A percentile compares a stretch with the other conserved stretches of the same genome.
These are phyloP conservation scores for Ambrosia hybrid DNA, from an alignment of 140 eudicot species.

Conservation along the genomic window DNA sequence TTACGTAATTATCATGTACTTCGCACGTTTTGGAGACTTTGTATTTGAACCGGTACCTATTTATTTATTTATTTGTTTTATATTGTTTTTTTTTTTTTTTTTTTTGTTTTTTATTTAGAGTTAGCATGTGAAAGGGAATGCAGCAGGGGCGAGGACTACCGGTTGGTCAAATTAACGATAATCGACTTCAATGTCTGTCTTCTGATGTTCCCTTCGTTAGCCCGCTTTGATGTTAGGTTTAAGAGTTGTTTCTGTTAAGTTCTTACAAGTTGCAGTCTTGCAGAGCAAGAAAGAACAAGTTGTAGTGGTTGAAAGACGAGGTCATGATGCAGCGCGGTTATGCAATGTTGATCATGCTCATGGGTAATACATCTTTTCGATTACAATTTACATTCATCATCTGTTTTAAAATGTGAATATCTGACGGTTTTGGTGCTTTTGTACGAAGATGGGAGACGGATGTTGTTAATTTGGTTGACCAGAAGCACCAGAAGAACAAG, in stretches of 20 bases:
- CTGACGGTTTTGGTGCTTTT: conserved; percentile 2
- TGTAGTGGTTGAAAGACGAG: conserved; percentile 89
- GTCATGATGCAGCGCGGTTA: conserved; percentile 96
- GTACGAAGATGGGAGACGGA: conserved; percentile 79
- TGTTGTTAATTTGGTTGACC: conserved; percentile 60
- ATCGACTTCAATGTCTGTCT: conserved; percentile 61
- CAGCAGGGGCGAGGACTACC: conserved; percentile 98
- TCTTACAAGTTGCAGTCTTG: conserved; percentile 36
- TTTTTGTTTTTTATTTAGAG: conserved; percentile 29
- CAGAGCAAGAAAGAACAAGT: conserved; percentile 57
- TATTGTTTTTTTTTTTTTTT: too few species aligned
- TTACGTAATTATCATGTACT: too few species aligned
- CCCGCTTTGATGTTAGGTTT: conserved; percentile 10
- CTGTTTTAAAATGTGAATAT: not conserved
- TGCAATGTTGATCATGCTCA: conserved; percentile 82
- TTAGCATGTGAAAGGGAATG: conserved; percentile 98
- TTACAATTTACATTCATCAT: not conserved
- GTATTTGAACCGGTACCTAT: too few species aligned
- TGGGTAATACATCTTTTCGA: conserved; percentile 49
- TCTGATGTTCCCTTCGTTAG: not conserved
- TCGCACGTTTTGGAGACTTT: too few species aligned
- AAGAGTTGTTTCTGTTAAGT: conserved; percentile 4
- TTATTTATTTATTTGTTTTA: too few species aligned
- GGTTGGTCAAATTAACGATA: conserved; percentile 83
- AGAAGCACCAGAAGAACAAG: conserved; percentile 56